Base-by-base conservation (phyloP, 140 eudicot species). In the Flaveria floridana region DNA sequence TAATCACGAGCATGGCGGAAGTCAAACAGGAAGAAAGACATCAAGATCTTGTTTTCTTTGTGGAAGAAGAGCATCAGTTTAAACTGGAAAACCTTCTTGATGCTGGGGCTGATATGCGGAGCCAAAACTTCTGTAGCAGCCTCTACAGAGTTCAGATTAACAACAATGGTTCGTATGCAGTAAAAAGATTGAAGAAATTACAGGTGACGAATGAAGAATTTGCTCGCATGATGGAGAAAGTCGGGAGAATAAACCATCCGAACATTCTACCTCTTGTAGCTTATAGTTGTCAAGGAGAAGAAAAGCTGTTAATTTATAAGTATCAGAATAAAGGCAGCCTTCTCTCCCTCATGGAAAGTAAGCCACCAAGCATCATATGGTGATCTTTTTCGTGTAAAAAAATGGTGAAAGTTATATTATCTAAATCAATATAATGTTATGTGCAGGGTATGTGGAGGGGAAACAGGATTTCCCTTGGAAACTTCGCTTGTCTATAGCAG, bases 321-420 rank as follows among this genome's bases (percentile, higher is more conserved):
- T 86, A 86, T 74, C 92, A 89, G 62, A 74, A 55, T 2, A 89
- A 83, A 59, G 96, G 91, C 28, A 89, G 96, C 81, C 86, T 89
- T 19, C 82, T 84, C 34, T 26, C 87, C 3, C 77, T 84, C 19
- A 77, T 86, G 62, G 92, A 89, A 71, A 83, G 92, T 84, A 78
- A 82, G 89, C 58, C 47, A n/a, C 67, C 42, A 16, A 11, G 28
- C 51, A 47, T 47, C 74, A 25, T 55, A 28, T 72, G 10, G 50
- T 2, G 51, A 37, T 13, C 65, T 34, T 65, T 25, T 46, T 62
- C 7, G 6, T 25, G 15, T n/a, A 41, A 30, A 4, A 26, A 3
- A 4, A 30, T 30, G 19, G 5, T 62, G 3, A 14, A 63, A 9
- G 11, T 39, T 37, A n/a, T 18, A 48, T 65, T 2, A 3, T 28